Base-by-base conservation (phyloP, 148 eudicot genomes). In the Dysphania ambrosioides region DNA sequence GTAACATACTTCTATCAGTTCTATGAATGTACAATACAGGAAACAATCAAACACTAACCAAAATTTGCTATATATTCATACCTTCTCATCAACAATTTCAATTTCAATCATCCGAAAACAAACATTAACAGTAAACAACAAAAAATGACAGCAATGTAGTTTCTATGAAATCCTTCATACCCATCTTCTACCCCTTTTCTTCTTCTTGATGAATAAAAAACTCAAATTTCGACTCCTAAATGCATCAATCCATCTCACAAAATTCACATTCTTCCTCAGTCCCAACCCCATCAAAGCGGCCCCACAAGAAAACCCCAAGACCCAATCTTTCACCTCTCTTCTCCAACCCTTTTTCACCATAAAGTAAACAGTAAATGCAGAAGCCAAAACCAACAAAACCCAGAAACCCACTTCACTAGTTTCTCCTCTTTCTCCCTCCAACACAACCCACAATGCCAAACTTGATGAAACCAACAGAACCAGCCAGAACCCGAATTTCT, bases 301-400 rank as follows among this genome's bases (percentile, higher is more conserved):
- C 32, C 93, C 88, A 74, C 79, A 91, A 73, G 78, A 88, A 81
- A 91, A 89, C 58, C 93, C 94, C 49, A 89, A 66, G 47, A 82
- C 49, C 92, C 91, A 89, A 78, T 85, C 82, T 49, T 78, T 77
- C 65, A 85, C 73, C 68, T 75, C 84, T 70, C 74, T 85, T 41
- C 66, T 85, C 90, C 83, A 82, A 27, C 81, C 85, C n/a, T n/a
- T n/a, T 51, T 60, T 61, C 12, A 72, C 67, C 29, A 81, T 62
- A 34, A 72, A 75, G 32, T 41, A 87, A 76, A 85, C 62, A 73
- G 75, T 83, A 68, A 91, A 36, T 26, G 75, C 79, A 63, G 71
- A 32, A 38, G 56, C 64, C 23, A 13, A 67, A 67, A 61, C 58
- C 41, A 69, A 30, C 4, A 82, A 74, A 30, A 75, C 79, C 78